phyloP scores from a whole-genome alignment of 2,329 filamentous ascomycete species.

The Hypoxylon sp. region DNA sequence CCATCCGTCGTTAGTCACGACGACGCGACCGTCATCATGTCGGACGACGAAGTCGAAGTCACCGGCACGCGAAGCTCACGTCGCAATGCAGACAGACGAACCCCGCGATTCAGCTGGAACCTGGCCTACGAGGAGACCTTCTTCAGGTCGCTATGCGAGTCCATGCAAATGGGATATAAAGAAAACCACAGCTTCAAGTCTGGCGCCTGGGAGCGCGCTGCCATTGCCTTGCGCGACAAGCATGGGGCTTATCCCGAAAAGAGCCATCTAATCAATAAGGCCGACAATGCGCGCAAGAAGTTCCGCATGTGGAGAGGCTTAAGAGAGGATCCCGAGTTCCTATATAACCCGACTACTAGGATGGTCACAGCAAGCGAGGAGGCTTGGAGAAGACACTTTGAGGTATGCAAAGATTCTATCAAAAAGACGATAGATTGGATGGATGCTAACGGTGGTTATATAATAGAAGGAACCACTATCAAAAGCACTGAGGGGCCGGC shows the following conservation, averaged over 20 bases:
- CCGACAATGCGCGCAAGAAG: constrained; percentile 74
- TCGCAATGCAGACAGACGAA: constrained; percentile 54
- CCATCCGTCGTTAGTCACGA: constrained; percentile 6
- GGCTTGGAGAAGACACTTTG: constrained; percentile 70
- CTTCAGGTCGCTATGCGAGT: constrained; percentile 73
- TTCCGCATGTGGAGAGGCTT: constrained; percentile 74
- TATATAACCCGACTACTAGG: constrained; percentile 65
- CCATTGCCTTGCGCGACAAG: constrained; percentile 67
- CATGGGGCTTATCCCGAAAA: constrained; percentile 72
- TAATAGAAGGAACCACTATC: constrained; percentile 71
- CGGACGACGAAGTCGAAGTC: constrained; percentile 53
- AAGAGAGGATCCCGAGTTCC: constrained; percentile 70
- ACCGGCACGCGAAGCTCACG: constrained; percentile 46
- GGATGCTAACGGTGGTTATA: constrained; percentile 7
- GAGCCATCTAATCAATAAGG: constrained; percentile 75
- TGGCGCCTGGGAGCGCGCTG: constrained; percentile 73
- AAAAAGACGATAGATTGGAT: background rate
- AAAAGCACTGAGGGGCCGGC: constrained; percentile 68
- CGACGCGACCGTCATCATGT: constrained; percentile 47
- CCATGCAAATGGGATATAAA: constrained; percentile 68
- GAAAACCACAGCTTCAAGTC: constrained; percentile 74
- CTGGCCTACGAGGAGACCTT: constrained; percentile 72
- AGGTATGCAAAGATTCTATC: constrained; percentile 59
- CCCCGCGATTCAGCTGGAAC: constrained; percentile 73
- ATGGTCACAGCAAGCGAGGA: constrained; percentile 71